phyloP scores from a whole-genome alignment of 495 filamentous ascomycete genomes.

The Tuber magnatum region DNA sequence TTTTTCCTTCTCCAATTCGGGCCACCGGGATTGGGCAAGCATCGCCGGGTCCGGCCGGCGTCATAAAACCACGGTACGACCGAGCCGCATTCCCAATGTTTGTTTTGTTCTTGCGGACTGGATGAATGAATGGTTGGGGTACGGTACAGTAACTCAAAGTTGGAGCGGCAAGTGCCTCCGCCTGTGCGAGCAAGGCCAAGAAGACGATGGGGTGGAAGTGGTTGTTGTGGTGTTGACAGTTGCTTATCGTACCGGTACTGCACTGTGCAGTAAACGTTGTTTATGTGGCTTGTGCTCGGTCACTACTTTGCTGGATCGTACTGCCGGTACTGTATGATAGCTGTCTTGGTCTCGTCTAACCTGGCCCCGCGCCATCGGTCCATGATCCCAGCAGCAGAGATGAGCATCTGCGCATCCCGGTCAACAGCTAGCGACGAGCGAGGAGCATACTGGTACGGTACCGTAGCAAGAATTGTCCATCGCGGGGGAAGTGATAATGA shows the following conservation, averaged over 20 bases:
- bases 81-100: neutral
- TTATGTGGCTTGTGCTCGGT: neutral
- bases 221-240: neutral
- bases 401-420: neutral
- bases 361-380: neutral
- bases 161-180: neutral
- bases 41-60: constrained; percentile 6
- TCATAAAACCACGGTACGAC: constrained; percentile 16
- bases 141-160: neutral
- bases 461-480: neutral
- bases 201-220: neutral
- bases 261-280: neutral
- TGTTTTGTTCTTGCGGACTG: neutral
- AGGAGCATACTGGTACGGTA: neutral
- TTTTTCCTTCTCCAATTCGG: neutral
- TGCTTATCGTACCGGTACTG: no score
- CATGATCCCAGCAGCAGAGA: neutral
- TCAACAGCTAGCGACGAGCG: neutral
- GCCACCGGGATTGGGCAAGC: constrained; percentile 36
- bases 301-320: no score
- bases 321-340: no score
- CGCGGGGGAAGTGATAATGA: neutral
- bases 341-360: no score
- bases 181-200: neutral
- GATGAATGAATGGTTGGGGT: neutral